Base-by-base conservation (phyloP, 805 yeast genomes). In the Groenewaldozyma tartarivorans region DNA sequence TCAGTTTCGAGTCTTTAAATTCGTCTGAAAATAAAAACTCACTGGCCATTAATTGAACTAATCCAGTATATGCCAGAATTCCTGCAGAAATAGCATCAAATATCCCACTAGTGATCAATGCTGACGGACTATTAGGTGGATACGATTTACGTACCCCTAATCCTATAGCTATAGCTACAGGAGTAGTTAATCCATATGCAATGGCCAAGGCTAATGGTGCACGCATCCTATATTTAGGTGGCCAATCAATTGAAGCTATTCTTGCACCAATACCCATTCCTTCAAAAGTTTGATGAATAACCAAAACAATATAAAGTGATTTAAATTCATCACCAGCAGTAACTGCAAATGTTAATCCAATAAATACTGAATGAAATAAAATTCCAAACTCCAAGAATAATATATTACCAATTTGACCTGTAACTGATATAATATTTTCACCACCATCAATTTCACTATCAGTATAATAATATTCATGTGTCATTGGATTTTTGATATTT, bases 201-300 rank as follows among this genome's bases (percentile, higher is more conserved):
- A 66, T n/a, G 30, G 72, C 72, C 43, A 76, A 56, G 1, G 62
- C 44, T 62, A 72, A 77, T 3, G 83, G 82, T n/a, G 20, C 16
- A 6, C 19, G 16, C 17, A 16, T 17, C 41, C 62, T 55, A 47
- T 58, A 63, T 13, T 45, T 18, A 20, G 47, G 43, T 4, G 81
- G 80, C 75, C 79, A 79, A 2, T 67, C 63, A 9, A 76, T 72
- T 18, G 68, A 75, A 60, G 86, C 81, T 29, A 81, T 67, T 59
- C 94, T 74, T 5, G 90, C 72, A 19, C 94, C 94, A 48, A 85
- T 66, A 44, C 94, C 95, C 37, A 85, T 67, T 38, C 94, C 95
- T 63, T 84, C 95, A 55, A 84, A 84, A 67, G 78, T 68, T 61
- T 84, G 95, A 57, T 85, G 67, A 46, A 62, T 53, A 3, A 55